A percentile compares a stretch with the other conserved stretches of the same genome.
These are phyloP conservation scores for Musa troglodytarum DNA, from an alignment of 176 grass and related monocot species.

Conservation along the genomic window DNA sequence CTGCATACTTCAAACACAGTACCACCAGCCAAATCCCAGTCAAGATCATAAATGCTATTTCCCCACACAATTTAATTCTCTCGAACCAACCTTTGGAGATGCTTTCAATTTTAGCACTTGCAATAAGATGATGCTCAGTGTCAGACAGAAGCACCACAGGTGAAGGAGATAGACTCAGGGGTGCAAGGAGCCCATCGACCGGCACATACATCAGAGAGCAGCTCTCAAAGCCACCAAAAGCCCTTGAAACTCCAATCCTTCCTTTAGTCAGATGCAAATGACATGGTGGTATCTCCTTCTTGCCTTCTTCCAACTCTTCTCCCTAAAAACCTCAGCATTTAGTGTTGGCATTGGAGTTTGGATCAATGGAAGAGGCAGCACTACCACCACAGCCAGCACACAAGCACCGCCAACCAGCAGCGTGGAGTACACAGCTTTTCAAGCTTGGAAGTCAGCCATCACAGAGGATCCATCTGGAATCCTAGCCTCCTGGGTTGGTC, in stretches of 20 bases:
- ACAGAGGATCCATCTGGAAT: slow-evolving; percentile 52
- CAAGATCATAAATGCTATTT: not conserved
- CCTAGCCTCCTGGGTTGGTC: slow-evolving; percentile 56
- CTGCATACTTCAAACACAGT: too few relatives aligned
- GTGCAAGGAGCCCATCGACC: not conserved
- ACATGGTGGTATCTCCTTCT: slow-evolving; percentile 20
- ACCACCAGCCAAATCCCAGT: too few relatives aligned
- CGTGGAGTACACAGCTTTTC: slow-evolving; percentile 55
- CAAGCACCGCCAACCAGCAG: not conserved
- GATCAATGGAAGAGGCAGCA: slow-evolving; percentile 34
- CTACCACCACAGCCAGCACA: slow-evolving; percentile 7
- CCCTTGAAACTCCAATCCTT: not conserved
- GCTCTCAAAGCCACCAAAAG: too few relatives aligned
- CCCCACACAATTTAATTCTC: slow-evolving; percentile 1
- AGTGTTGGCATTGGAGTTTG: slow-evolving; percentile 41
- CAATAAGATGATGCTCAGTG: not conserved
- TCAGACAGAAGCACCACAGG: not conserved
- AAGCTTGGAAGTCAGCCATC: slow-evolving; percentile 62
- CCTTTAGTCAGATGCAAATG: not conserved
- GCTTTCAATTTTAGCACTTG: not conserved
- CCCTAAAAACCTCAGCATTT: slow-evolving; percentile 2
- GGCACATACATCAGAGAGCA: too few relatives aligned
- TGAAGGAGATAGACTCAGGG: not conserved
- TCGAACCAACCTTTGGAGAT: not conserved
- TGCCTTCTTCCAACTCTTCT: slow-evolving; percentile 19